phyloP scores from a whole-genome alignment of 768 basidiomycete genomes.

The Calocera viscosa region DNA sequence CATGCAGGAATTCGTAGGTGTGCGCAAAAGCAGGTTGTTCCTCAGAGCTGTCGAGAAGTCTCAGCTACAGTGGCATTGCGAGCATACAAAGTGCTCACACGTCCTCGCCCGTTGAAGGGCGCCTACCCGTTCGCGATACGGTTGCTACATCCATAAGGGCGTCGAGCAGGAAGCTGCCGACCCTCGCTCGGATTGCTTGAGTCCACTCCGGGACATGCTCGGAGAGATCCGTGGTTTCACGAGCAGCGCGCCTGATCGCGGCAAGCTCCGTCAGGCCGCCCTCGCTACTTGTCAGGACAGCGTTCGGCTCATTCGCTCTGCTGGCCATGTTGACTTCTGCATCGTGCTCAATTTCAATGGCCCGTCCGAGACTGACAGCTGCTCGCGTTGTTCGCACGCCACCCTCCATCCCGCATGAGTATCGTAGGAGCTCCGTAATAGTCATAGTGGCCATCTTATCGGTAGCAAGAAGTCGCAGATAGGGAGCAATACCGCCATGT shows the following conservation, averaged over 20 bases:
- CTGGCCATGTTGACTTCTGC: slow-evolving; percentile 39
- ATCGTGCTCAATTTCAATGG: slow-evolving; percentile 84
- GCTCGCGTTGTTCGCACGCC: slow-evolving; percentile 87
- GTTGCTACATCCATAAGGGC: slow-evolving; percentile 73
- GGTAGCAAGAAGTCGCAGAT: slow-evolving; percentile 59
- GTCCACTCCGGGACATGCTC: slow-evolving; percentile 67
- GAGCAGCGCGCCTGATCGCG: slow-evolving; percentile 13
- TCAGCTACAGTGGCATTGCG: not conserved
- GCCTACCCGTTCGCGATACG: slow-evolving; percentile 47
- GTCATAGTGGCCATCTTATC: slow-evolving; percentile 77
- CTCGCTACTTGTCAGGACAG: slow-evolving; percentile 24
- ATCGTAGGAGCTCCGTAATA: slow-evolving; percentile 76
- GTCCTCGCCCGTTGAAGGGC: slow-evolving; percentile 46
- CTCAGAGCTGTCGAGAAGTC: slow-evolving; percentile 41
- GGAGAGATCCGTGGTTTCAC: slow-evolving; percentile 28
- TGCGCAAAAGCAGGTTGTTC: slow-evolving; percentile 84
- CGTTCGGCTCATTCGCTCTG: not conserved
- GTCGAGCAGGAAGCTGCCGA: slow-evolving; percentile 75
- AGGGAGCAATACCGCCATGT: slow-evolving; percentile 42
- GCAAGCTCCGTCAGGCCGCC: not conserved
- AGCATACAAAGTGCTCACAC: slow-evolving; percentile 38
- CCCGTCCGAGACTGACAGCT: slow-evolving; percentile 63
- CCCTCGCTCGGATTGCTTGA: slow-evolving; percentile 54
- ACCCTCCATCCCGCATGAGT: slow-evolving; percentile 31
- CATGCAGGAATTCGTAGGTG: slow-evolving; percentile 85